phyloP scores from a whole-genome alignment of 352 stramenopile species.

The Globisporangium perplexum region DNA sequence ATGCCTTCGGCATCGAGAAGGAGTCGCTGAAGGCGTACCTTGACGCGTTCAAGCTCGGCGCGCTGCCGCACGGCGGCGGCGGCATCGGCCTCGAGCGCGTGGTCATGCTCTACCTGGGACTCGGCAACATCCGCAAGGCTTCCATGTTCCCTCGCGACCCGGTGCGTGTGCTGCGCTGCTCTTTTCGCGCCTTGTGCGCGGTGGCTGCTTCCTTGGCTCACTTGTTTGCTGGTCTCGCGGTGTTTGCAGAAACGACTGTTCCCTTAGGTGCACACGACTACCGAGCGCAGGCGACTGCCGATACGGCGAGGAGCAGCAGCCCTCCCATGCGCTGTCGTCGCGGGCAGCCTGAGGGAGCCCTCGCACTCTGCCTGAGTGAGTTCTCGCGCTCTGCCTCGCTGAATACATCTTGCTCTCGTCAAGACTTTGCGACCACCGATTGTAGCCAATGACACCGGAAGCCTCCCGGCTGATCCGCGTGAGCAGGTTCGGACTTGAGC shows the following conservation, averaged over 20 bases:
- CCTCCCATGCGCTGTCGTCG: no score
- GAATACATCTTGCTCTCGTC: no score
- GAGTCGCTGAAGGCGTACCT: constrained; percentile 95
- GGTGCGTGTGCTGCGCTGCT: constrained; percentile 20
- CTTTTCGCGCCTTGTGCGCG: not conserved
- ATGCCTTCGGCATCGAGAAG: constrained; percentile 78
- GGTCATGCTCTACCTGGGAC: constrained; percentile 98
- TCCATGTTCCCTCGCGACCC: constrained; percentile 99
- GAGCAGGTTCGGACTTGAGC: no score
- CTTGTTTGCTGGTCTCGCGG: not conserved
- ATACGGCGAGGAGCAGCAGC: no score
- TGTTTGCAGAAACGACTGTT: constrained; percentile 50
- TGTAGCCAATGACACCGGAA: no score
- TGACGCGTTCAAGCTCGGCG: constrained; percentile 98
- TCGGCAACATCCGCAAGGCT: constrained; percentile 98
- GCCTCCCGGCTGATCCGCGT: no score
- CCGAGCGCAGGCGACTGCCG: no score
- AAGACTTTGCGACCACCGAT: no score
- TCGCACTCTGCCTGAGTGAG: no score
- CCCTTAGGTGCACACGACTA: constrained; percentile 16
- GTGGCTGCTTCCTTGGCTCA: constrained; percentile 6
- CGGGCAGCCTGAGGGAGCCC: no score
- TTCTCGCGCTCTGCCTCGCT: no score
- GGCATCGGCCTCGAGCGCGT: constrained; percentile 99
- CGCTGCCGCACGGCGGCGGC: constrained; percentile 96